Base-by-base conservation (phyloP, 345 rosid genomes). In the Cardiospermum halicacabum region DNA sequence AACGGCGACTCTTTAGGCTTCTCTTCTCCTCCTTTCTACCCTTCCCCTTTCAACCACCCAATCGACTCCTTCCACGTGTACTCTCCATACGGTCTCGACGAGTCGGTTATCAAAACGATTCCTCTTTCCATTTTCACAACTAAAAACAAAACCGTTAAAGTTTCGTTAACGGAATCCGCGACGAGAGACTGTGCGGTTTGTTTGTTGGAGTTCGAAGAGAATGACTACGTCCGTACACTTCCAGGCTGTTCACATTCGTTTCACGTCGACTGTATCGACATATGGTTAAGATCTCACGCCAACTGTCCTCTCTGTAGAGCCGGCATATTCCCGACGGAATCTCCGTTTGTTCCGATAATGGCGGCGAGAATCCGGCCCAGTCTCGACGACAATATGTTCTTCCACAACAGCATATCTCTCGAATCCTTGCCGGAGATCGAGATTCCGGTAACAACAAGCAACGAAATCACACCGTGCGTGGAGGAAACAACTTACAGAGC, bases 261-360 rank as follows among this genome's bases (percentile, higher is more conserved):
- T 61, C 98, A 92, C 75, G 87, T 89, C 27, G 98, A 92, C 49
- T 92, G 98, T 75, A 92, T 92, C 72, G 93, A 92, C 43, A 82
- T 84, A 21, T 92, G 98, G 98, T 73, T 92, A 5, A 81, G 92
- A 36, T 88, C 96, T 22, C 98, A 92, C 62, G 96, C 96, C 32
- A 92, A 86, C 69, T 92, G 98, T 63, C 98, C 98, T 1, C 74
- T 92, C 26, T 92, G 98, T 68, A 88, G 98, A 11, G 89, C 96
- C 12, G 85, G 89, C 42, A 83, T 92, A 27, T 79, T 86, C 60
- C 74, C 80, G 6, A 64, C 83, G 11, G 81, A 82, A 3, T 81
- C 89, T 5, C 96, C 89, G n/a, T 89, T 92, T 32, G 67, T 83
- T 1, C 96, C 98, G 0, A 37, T 92, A 7, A 92, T 92, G 98